Evolutionary conservation across 305 asterid species (phyloP).

Genomic region (Nicotiana rustica): DNA sequence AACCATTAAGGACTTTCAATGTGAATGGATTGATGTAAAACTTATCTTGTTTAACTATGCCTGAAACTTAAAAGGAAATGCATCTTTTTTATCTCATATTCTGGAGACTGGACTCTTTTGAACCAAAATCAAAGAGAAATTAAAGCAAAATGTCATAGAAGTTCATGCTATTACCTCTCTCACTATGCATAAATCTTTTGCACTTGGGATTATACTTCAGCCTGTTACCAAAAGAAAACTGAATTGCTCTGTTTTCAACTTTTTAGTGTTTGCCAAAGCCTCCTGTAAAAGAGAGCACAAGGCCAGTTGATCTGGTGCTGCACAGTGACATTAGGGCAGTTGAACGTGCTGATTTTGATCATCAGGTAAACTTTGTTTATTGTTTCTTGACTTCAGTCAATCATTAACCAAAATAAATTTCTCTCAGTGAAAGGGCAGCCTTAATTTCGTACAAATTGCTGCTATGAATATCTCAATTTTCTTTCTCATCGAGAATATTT

Average conservation of each 20-base stretch:
- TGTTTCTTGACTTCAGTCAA: not conserved
- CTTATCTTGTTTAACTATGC: not conserved
- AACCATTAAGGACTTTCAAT: not conserved
- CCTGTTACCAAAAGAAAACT: not conserved
- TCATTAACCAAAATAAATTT: not conserved
- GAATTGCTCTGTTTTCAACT: not conserved
- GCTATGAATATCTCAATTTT: not conserved
- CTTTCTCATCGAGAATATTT: not conserved
- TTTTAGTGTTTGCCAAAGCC: constrained; percentile 61
- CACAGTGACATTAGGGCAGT: constrained; percentile 83
- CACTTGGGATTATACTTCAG: not conserved
- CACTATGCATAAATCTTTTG: not conserved
- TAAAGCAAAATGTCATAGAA: constrained; percentile 17
- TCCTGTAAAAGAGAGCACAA: constrained; percentile 68
- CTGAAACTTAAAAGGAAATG: not conserved
- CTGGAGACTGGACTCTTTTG: not conserved
- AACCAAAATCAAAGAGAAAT: constrained; percentile 10
- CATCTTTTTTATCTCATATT: not conserved
- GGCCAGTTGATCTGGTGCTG: constrained; percentile 73
- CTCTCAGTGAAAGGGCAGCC: not conserved
- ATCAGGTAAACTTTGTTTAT: constrained; percentile 58
- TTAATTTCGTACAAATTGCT: not conserved
- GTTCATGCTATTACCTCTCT: constrained; percentile 9
- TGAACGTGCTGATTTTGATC: constrained; percentile 84
- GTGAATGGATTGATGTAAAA: not conserved